These are phyloP conservation scores for Aspergillus homomorphus DNA, from an alignment of 495 filamentous ascomycete genomes.

Conservation along the genomic window DNA sequence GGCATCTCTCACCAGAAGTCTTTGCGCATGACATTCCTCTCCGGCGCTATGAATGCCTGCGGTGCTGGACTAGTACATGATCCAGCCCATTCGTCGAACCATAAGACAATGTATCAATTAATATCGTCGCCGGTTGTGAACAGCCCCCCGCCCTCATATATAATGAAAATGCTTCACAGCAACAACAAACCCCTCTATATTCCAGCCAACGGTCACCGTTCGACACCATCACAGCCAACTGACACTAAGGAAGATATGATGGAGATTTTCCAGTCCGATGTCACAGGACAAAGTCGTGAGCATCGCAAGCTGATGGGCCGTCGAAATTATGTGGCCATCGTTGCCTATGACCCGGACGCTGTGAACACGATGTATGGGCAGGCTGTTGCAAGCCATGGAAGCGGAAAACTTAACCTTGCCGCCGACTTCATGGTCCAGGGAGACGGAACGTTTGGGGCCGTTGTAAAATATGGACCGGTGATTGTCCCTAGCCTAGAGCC, in stretches of 20 bases:
- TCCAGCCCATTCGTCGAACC: constrained; percentile 81
- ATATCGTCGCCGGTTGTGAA: constrained; percentile 91
- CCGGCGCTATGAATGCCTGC: constrained; percentile 85
- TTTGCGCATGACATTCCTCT: constrained; percentile 93
- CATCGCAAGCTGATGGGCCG: constrained; percentile 86
- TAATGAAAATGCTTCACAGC: constrained; percentile 88
- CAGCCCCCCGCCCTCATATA: constrained; percentile 74
- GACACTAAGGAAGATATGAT: constrained; percentile 99
- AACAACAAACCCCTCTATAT: constrained; percentile 82
- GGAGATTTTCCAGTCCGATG: constrained; percentile 94
- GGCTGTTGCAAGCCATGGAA: constrained; percentile 35
- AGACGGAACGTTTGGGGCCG: constrained; percentile 69
- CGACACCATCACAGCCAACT: constrained; percentile 41
- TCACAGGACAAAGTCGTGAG: constrained; percentile 74
- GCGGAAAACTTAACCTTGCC: constrained; percentile 79
- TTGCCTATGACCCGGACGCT: constrained; percentile 86
- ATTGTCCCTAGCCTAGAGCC: constrained; percentile 91
- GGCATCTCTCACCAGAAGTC: constrained; percentile 91
- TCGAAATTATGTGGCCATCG: constrained; percentile 90
- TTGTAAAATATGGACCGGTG: constrained; percentile 96
- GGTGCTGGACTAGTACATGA: constrained; percentile 95
- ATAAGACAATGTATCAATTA: constrained; percentile 99
- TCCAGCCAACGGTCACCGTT: constrained; percentile 85
- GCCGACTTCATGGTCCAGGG: constrained; percentile 98
- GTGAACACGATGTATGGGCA: constrained; percentile 55